Evolutionary conservation across 192 early-diverging fungal genomes (phyloP).

Genomic region (Linnemannia elongata): DNA sequence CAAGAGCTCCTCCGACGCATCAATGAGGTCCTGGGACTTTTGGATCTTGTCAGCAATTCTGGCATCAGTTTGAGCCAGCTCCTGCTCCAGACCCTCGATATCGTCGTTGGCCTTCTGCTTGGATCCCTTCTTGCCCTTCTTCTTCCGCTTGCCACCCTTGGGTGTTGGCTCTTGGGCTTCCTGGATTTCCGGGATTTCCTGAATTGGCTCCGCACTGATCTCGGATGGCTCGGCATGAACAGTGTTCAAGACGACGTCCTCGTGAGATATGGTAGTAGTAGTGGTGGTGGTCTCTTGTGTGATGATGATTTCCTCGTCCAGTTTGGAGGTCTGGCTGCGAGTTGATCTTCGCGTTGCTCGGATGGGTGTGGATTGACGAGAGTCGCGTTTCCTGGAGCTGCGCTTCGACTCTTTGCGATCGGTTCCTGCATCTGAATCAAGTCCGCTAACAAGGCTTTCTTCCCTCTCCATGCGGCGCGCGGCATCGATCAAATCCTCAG

Average conservation of each 20-base stretch:
- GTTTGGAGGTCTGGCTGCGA: slow-evolving; percentile 21
- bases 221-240: neutral
- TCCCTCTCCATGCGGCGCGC: slow-evolving; percentile 11
- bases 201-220: neutral
- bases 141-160: slow-evolving; percentile 27
- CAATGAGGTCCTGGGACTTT: slow-evolving; percentile 24
- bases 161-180: neutral
- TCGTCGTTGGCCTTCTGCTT: slow-evolving; percentile 12
- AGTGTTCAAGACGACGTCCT: neutral
- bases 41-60: slow-evolving; percentile 32
- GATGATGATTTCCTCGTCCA: slow-evolving; percentile 10
- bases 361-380: slow-evolving; percentile 16
- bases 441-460: slow-evolving; percentile 12
- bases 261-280: neutral
- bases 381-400: slow-evolving; percentile 9
- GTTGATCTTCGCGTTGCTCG: slow-evolving; percentile 31
- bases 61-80: neutral
- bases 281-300: slow-evolving; percentile 6
- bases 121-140: slow-evolving; percentile 20
- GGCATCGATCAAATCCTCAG: neutral
- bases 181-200: neutral
- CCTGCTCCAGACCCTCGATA: slow-evolving; percentile 14
- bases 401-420: slow-evolving; percentile 24
- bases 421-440: slow-evolving; percentile 18
- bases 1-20: slow-evolving; percentile 20